Base-by-base conservation (phyloP, 768 basidiomycete genomes). In the Hericium erinaceus region DNA sequence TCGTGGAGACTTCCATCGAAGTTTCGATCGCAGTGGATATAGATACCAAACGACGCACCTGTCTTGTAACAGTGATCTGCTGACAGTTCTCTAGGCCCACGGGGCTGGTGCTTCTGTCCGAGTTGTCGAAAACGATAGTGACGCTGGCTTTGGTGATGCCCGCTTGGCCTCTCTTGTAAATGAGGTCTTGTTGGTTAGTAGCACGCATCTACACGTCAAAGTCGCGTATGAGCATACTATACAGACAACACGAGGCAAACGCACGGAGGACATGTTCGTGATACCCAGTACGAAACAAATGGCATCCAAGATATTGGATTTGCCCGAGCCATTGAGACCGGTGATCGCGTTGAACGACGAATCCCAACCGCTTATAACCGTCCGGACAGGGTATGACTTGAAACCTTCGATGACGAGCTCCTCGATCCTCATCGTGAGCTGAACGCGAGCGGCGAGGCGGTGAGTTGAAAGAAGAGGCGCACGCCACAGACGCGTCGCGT, bases 201-300 rank as follows among this genome's bases (percentile, higher is more conserved):
- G 92, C 94, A 53, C 94, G 90, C 82, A 97, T 92, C 92, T 94
- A 62, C 51, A 10, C 11, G 5, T 15, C 2, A 11, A 9, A 28
- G 16, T 37, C 9, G 8, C 24, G 20, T 13, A 52, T 54, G 12
- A 38, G 38, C 1, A 38, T 22, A 0, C 49, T 33, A 22, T 7
- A 15, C 16, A 13, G 9, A 28, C 0, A 2, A 46, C 28, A 38
- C 40, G 5, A 15, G 37, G 26, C 10, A 12, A 0, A 61, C 82
- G 56, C 61, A 91, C 95, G 60, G 87, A 85, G n/a, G 88, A 76
- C 88, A 98, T 91, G 70, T 98, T 98, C 2, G 95, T 98, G 63
- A 98, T 91, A 15, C 97, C 97, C 18, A 99, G 79, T 15, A 98
- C 97, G 69, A 99, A 99, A 73, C 95, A 97, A 72, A 98, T 98